Percentiles rank a stretch among this genome's conserved stretches.
phyloP scores from a whole-genome alignment of 345 rosid species.

The Excoecaria cochinchinensis region DNA sequence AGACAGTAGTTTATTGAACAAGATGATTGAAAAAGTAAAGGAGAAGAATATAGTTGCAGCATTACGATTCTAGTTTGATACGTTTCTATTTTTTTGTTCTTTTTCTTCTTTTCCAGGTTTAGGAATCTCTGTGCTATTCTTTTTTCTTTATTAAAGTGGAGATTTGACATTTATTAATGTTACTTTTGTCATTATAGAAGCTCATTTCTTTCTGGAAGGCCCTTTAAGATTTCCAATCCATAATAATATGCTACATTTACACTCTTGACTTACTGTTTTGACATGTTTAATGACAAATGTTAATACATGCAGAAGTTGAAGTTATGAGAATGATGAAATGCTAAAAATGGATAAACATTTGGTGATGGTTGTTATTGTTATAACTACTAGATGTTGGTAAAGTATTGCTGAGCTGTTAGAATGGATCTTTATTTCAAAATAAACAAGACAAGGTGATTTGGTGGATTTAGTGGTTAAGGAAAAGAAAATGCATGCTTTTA shows the following conservation, averaged over 20 bases:
- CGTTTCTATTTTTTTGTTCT: slow-evolving; percentile 20
- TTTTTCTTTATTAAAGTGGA: slow-evolving; percentile 31
- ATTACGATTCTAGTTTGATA: slow-evolving; percentile 12
- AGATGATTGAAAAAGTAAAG: slow-evolving; percentile 22
- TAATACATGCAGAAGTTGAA: neutral
- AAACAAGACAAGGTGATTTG: neutral
- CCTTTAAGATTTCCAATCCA: neutral
- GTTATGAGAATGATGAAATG: slow-evolving; percentile 14
- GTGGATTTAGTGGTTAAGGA: too few relatives aligned
- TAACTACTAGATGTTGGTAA: slow-evolving; percentile 4
- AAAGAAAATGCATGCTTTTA: neutral
- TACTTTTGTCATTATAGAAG: slow-evolving; percentile 8
- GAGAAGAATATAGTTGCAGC: slow-evolving; percentile 25
- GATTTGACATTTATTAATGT: slow-evolving; percentile 28
- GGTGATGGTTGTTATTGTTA: slow-evolving; percentile 8
- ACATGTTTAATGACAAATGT: slow-evolving; percentile 6
- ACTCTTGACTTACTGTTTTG: slow-evolving; percentile 16
- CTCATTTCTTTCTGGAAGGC: too few relatives aligned
- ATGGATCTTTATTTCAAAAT: neutral
- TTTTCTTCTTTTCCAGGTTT: slow-evolving; percentile 16
- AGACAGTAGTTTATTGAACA: slow-evolving; percentile 17
- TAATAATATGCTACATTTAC: slow-evolving; percentile 12
- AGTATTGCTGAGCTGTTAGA: neutral
- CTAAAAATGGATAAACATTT: too few relatives aligned
- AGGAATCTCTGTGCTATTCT: slow-evolving; percentile 34